phyloP scores from a whole-genome alignment of 768 basidiomycete species.

The Boletus tylopilopsis region DNA sequence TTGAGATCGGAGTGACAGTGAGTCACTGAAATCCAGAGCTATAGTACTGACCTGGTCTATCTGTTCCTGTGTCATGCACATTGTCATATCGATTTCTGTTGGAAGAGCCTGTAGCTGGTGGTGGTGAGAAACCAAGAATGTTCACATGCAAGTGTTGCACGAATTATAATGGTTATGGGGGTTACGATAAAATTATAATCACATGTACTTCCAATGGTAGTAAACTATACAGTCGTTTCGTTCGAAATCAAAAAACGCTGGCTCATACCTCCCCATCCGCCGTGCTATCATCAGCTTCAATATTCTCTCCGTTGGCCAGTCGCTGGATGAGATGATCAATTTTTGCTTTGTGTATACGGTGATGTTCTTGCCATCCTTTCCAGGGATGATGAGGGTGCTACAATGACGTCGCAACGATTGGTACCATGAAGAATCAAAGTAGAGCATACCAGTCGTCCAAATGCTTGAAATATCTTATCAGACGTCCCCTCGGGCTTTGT shows the following conservation, averaged over 20 bases:
- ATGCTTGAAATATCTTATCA: conserved; percentile 80
- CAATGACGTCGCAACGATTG: not conserved
- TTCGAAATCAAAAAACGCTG: not conserved
- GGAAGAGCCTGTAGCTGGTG: not conserved
- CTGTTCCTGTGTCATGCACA: conserved; percentile 55
- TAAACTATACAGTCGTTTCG: conserved; percentile 3
- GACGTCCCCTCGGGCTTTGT: conserved; percentile 76
- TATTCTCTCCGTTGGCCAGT: conserved; percentile 53
- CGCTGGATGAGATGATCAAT: conserved; percentile 76
- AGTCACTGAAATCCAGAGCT: not conserved
- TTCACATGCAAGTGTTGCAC: no score
- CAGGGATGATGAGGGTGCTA: conserved; percentile 88
- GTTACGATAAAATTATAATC: conserved; percentile 14
- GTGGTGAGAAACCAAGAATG: no score
- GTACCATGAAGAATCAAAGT: not conserved
- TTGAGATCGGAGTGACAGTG: conserved; percentile 15
- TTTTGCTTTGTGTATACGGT: conserved; percentile 82
- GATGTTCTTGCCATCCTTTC: conserved; percentile 94
- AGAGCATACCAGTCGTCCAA: conserved; percentile 60
- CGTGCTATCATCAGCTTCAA: conserved; percentile 33
- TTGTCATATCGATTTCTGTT: conserved; percentile 8
- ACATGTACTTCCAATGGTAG: not conserved
- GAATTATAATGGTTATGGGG: conserved; percentile 2
- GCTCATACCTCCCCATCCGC: conserved; percentile 27
- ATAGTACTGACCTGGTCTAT: conserved; percentile 47